Percentiles rank a stretch among this genome's conserved stretches.
Conservation (phyloP, 2,329 filamentous ascomycete species). For the Trichoderma arundinaceum region DNA sequence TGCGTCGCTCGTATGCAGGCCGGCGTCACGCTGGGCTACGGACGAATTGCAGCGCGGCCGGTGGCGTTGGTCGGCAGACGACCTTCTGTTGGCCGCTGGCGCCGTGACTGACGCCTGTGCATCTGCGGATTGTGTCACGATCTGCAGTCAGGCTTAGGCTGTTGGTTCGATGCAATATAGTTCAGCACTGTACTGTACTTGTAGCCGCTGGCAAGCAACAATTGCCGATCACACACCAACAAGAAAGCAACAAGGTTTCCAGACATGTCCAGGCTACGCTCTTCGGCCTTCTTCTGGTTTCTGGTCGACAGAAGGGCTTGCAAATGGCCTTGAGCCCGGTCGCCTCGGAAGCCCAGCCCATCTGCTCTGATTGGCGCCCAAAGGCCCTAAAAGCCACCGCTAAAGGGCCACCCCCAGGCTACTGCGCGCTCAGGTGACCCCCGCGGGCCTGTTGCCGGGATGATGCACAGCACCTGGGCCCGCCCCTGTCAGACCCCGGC, state of each 20-base stretch:
- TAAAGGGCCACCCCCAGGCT: not conserved
- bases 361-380: constrained; percentile 21
- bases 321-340: not conserved
- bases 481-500: constrained; percentile 25
- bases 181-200: not conserved
- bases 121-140: constrained; percentile 27
- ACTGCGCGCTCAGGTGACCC: constrained; percentile 24
- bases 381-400: constrained; percentile 8
- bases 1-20: constrained; percentile 10
- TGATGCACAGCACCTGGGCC: constrained; percentile 20
- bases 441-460: constrained; percentile 15
- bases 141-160: constrained; percentile 1
- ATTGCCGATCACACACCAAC: not conserved
- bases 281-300: not conserved
- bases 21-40: constrained; percentile 19
- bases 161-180: not conserved
- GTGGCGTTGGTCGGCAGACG: constrained; percentile 19
- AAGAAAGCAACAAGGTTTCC: too few species aligned
- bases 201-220: not conserved
- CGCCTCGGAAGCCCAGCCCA: constrained; percentile 22
- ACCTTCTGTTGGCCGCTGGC: constrained; percentile 19
- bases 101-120: constrained; percentile 13
- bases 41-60: too few species aligned
- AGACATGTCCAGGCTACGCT: too few species aligned
- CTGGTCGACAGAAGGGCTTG: not conserved